phyloP scores from a whole-genome alignment of 2,329 filamentous ascomycete genomes.

The Colletotrichum echinochloae region DNA sequence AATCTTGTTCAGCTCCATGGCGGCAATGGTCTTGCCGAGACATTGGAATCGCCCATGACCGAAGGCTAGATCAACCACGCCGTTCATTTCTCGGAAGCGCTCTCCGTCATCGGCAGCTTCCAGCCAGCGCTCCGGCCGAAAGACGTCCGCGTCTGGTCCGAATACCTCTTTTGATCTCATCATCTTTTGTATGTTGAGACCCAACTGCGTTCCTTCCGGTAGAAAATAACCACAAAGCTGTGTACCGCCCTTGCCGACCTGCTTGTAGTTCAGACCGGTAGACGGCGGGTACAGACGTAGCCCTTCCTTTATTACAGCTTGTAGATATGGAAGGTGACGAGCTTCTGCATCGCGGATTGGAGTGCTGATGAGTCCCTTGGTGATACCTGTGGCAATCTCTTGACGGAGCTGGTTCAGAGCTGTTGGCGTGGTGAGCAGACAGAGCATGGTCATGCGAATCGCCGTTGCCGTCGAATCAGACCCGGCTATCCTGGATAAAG shows the following conservation, averaged over 20 bases:
- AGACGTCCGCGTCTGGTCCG: slow-evolving; percentile 58
- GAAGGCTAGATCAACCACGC: slow-evolving; percentile 57
- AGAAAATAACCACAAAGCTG: slow-evolving; percentile 51
- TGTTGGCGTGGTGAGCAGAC: slow-evolving; percentile 61
- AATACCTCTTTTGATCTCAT: slow-evolving; percentile 55
- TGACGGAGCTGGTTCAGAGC: slow-evolving; percentile 58
- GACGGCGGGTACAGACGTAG: slow-evolving; percentile 62
- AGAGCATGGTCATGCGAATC: slow-evolving; percentile 62
- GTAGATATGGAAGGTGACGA: slow-evolving; percentile 56
- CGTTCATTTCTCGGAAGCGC: slow-evolving; percentile 49
- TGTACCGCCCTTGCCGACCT: slow-evolving; percentile 57
- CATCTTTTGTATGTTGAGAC: slow-evolving; percentile 55
- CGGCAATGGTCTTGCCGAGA: slow-evolving; percentile 58
- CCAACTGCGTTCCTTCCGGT: slow-evolving; percentile 53
- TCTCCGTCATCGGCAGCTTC: slow-evolving; percentile 48
- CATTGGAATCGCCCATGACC: slow-evolving; percentile 57
- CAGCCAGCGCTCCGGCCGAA: slow-evolving; percentile 63
- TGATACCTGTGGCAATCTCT: slow-evolving; percentile 57
- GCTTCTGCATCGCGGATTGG: slow-evolving; percentile 52
- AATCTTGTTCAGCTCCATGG: slow-evolving; percentile 58
- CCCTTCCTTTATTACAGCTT: slow-evolving; percentile 65
- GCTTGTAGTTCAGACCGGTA: slow-evolving; percentile 61
- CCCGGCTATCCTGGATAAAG: slow-evolving; percentile 46
- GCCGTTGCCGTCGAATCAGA: slow-evolving; percentile 52
- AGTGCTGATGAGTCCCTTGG: slow-evolving; percentile 28